Percentiles rank a stretch among this genome's conserved stretches.
Conservation (phyloP, 331 rosid genomes). For the Cydonia oblonga region DNA sequence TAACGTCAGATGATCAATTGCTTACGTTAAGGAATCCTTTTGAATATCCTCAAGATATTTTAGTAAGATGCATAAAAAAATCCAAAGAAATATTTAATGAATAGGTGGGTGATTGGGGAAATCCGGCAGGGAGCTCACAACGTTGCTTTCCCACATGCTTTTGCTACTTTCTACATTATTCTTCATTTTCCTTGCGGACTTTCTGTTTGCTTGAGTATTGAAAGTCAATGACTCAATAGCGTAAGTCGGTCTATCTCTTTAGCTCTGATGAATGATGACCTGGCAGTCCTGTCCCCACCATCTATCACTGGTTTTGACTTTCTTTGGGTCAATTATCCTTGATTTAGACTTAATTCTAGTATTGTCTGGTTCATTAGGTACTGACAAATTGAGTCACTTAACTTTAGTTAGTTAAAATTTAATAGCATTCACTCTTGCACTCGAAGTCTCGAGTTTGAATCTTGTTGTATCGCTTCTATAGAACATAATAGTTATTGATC, state of each 20-base stretch:
- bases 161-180: not conserved
- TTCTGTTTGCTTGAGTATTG: not conserved
- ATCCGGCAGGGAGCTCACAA: accelerated
- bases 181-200: not conserved
- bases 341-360: not conserved
- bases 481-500: not conserved
- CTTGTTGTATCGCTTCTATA: too few relatives aligned
- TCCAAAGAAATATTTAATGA: not conserved
- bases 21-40: not conserved
- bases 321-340: not conserved
- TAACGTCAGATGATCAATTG: not conserved
- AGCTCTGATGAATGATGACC: not conserved
- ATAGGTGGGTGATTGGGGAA: not conserved
- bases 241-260: not conserved
- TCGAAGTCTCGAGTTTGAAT: too few relatives aligned
- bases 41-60: not conserved
- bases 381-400: not conserved
- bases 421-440: too few relatives aligned
- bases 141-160: not conserved
- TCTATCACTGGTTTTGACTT: not conserved
- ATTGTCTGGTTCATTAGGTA: not conserved
- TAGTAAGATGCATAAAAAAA: not conserved
- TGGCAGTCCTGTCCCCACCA: not conserved
- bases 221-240: not conserved
- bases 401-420: too few relatives aligned